Evolutionary conservation across 2,329 filamentous ascomycete species (phyloP), one percentile per base, ranked within the genome.

Genomic region (Penicillium olsonii): DNA sequence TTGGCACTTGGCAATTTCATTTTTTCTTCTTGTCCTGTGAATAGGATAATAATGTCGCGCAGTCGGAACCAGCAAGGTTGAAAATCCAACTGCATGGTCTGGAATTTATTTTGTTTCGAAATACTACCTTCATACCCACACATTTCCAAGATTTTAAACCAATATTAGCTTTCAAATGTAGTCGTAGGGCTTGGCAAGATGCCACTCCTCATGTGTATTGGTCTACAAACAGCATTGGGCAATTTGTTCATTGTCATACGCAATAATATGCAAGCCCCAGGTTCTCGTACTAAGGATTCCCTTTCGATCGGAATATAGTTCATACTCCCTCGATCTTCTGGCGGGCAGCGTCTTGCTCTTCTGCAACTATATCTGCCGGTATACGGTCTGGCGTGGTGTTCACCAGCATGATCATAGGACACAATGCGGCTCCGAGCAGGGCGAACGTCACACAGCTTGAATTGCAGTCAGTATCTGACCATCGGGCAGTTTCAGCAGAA

Each of bases 381-480:
- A 74, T 73, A 1, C 57, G 62, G 33, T 74, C 69, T 5, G 70
- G 71, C 4, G 71, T 73, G 14, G 65, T 58, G 49, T 74, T 74
- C 11, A 73, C 70, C 11, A 74, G 56, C 43, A 70, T 53, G 4
- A 69, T 60, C 70, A 74, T 74, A 2, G 71, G 71, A 2, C 61
- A 48, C 12, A 72, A 26, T 11, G 68, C 59, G 26, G 60, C 65
- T 8, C 61, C 70, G 50, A 74, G 70, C 5, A 74, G 63, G 12
- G 42, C 70, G 37, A 74, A 72, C 1, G 69, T 69, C 7, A 74
- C 70, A 37, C 69, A 70, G 50, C 70, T 74, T 44, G 12, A 15
- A 24, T 2, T 10, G 11, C 26, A 22, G 40, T 52, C 14, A 54
- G 54, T 41, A 3, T n/a, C n/a, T n/a, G n/a, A n/a, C n/a, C n/a